Base-by-base conservation (phyloP, 2,329 filamentous ascomycete species). In the Fonsecaea pedrosoi region DNA sequence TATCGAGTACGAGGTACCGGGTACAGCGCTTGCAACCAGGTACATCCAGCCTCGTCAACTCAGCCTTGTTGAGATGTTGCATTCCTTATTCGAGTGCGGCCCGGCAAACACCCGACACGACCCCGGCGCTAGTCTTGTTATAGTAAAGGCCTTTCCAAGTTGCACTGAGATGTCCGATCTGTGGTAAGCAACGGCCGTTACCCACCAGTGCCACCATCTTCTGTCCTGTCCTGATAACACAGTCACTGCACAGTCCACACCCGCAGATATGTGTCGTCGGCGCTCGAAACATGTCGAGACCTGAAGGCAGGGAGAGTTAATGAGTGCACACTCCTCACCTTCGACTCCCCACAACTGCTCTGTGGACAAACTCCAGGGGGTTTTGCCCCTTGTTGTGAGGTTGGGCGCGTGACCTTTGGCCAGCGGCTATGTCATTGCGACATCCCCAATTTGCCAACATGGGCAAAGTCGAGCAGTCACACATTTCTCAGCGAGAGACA, bases 391-490 rank as follows among this genome's bases (percentile, higher is more conserved):
- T 61, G 45, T 2, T 61, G 45, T 32, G 12, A 30, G 9, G 21
- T 30, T 12, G 12, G 45, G 59, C 59, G 59, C 59, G 59, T 61
- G 59, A 61, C 32, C 32, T 35, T n/a, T 9, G 12, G 21, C 38
- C 21, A n/a, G 6, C n/a, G 32, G 25, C 10, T 40, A 21, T 34
- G 25, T 18, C 42, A n/a, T 42, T 50, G 12, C 10, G 12, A 30
- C 40, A 25, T 18, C 21, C 13, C 18, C 54, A 13, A 48, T 2
- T n/a, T 4, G 7, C 4, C 45, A 54, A 15, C 48, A 61, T 61
- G 59, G 59, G 59, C 59, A 40, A 61, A 7, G 13, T 48, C 34
- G 45, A n/a, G 4, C 59, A 54, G 45, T 38, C 10, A 7, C 30
- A 8, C 2, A 21, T 53, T 10, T 34, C 53, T n/a, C 18, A 53